A percentile compares a stretch with the other conserved stretches of the same genome.
Evolutionary conservation across 1,284 basidiomycete species (phyloP).

Genomic region (Leucoagaricus sp.): DNA sequence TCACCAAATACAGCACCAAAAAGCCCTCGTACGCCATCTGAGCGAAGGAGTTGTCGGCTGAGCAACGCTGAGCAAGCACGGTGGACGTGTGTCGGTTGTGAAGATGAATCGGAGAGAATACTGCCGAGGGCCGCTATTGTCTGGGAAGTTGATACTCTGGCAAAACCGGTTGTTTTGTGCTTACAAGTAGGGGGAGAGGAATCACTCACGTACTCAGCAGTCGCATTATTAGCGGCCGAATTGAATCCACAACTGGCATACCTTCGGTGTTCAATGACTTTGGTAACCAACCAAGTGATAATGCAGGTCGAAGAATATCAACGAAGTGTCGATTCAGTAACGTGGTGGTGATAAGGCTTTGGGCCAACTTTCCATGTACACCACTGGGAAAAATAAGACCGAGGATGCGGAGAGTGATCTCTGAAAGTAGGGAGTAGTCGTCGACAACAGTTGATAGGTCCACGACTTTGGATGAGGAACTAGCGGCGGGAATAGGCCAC

Average conservation of each 20-base stretch:
- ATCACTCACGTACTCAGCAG: slow-evolving; percentile 58
- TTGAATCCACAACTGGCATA: slow-evolving; percentile 33
- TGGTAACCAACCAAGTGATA: slow-evolving; percentile 73
- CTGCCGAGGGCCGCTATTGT: slow-evolving; percentile 63
- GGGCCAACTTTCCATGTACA: slow-evolving; percentile 42
- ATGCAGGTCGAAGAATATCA: slow-evolving; percentile 57
- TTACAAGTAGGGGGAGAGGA: slow-evolving; percentile 13
- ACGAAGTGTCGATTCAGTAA: slow-evolving; percentile 58
- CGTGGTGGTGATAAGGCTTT: slow-evolving; percentile 61
- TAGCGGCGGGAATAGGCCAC: slow-evolving; percentile 4
- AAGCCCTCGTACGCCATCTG: slow-evolving; percentile 67
- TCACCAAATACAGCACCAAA: slow-evolving; percentile 69
- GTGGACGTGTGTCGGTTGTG: slow-evolving; percentile 49
- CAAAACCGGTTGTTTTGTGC: slow-evolving; percentile 16
- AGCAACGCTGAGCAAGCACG: slow-evolving; percentile 62
- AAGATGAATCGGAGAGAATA: slow-evolving; percentile 47
- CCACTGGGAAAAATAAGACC: slow-evolving; percentile 53
- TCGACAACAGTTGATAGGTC: slow-evolving; percentile 43
- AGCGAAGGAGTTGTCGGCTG: slow-evolving; percentile 65
- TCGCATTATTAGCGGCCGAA: slow-evolving; percentile 52
- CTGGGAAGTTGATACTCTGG: slow-evolving; percentile 65
- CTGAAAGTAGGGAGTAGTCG: slow-evolving; percentile 45
- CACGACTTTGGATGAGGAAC: slow-evolving; percentile 33
- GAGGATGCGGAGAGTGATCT: slow-evolving; percentile 44
- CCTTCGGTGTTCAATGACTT: slow-evolving; percentile 42